Evolutionary conservation across 75 land plant species (phyloP).

Genomic region (Adiantum capillusveneris): DNA sequence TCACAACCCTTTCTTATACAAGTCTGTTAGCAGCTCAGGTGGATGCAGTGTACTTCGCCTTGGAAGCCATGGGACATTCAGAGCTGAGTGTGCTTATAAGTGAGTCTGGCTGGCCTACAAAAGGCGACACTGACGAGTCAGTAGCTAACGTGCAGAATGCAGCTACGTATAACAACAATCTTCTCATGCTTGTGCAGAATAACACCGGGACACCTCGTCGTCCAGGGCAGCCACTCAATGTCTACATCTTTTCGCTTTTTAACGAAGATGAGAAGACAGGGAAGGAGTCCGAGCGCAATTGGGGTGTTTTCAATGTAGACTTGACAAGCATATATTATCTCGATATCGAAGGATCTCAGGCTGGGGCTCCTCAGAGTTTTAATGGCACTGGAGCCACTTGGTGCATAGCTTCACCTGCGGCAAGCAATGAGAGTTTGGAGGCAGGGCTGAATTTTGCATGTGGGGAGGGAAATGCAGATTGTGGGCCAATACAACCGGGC

Average conservation of each 20-base stretch:
- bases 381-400: slow-evolving; percentile 6
- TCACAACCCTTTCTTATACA: slow-evolving; percentile 22
- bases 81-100: slow-evolving; percentile 4
- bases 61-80: neutral
- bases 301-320: slow-evolving; percentile 69
- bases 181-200: slow-evolving; percentile 43
- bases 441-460: slow-evolving; percentile 69
- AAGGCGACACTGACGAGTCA: slow-evolving; percentile 5
- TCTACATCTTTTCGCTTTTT: slow-evolving; percentile 74
- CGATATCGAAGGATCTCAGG: slow-evolving; percentile 1
- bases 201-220: slow-evolving; percentile 53
- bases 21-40: slow-evolving; percentile 12
- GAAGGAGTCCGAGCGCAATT: slow-evolving; percentile 57
- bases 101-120: slow-evolving; percentile 10
- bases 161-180: slow-evolving; percentile 59
- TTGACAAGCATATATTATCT: slow-evolving; percentile 44
- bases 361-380: slow-evolving; percentile 1
- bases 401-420: slow-evolving; percentile 59
- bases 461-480: slow-evolving; percentile 63
- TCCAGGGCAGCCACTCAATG: slow-evolving; percentile 48
- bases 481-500: slow-evolving; percentile 40
- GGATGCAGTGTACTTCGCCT: slow-evolving; percentile 11
- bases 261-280: slow-evolving; percentile 66
- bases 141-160: slow-evolving; percentile 37
- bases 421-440: slow-evolving; percentile 34